Evolutionary conservation across 345 rosid genomes (phyloP).

Genomic region (Hibiscus mutabilis): DNA sequence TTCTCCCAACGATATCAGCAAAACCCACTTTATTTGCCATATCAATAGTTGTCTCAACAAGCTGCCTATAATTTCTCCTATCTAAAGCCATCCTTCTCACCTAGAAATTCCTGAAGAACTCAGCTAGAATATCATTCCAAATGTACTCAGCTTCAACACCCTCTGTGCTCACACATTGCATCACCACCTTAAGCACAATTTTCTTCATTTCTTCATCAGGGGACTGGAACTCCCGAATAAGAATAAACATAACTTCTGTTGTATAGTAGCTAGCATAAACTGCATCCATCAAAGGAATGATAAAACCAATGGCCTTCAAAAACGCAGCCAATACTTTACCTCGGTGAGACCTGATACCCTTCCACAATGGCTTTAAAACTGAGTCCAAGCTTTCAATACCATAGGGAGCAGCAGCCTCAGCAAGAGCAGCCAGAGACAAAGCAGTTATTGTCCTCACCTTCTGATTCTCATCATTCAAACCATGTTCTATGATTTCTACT

Average conservation of each 20-base stretch:
- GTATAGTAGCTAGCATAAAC: conserved; percentile 91
- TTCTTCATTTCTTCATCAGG: conserved; percentile 99
- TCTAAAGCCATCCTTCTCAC: conserved; percentile 96
- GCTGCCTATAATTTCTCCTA: conserved; percentile 87
- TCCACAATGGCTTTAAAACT: conserved; percentile 96
- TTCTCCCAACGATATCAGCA: conserved; percentile 80
- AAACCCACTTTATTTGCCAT: conserved; percentile 97
- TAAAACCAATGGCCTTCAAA: conserved; percentile 30
- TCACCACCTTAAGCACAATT: conserved; percentile 93
- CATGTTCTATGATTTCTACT: conserved; percentile 89
- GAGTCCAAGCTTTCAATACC: conserved; percentile 98
- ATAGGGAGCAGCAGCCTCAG: conserved; percentile 99
- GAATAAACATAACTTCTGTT: conserved; percentile 86
- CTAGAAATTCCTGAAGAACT: conserved; percentile 91
- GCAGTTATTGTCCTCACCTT: conserved; percentile 98
- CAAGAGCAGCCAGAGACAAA: conserved; percentile 97
- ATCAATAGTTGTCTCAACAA: conserved; percentile 96
- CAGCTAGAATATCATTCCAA: conserved; percentile 81
- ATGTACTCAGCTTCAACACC: conserved; percentile 95
- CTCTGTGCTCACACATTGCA: conserved; percentile 97
- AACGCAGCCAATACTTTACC: conserved; percentile 99
- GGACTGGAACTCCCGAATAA: conserved; percentile 98
- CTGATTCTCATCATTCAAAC: conserved; percentile 95
- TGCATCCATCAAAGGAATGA: conserved; percentile 26
- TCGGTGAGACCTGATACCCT: conserved; percentile 96